Conservation (phyloP, 2,329 filamentous ascomycete species). For the Fusarium proliferatum region DNA sequence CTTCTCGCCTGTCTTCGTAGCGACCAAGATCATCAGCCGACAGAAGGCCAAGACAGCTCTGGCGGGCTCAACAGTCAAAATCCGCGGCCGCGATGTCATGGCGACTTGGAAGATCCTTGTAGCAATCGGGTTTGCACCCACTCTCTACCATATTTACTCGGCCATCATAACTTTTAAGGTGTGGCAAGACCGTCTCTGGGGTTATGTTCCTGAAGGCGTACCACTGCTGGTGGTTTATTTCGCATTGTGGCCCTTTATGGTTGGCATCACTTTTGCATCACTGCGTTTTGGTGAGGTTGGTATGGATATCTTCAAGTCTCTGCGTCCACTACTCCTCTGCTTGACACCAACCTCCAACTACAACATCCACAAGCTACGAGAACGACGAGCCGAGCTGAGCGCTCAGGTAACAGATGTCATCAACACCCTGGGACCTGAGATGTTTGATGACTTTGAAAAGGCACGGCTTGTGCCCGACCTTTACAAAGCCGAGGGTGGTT, state of each 20-base stretch:
- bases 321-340: slow-evolving; percentile 86
- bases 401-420: slow-evolving; percentile 89
- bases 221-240: slow-evolving; percentile 82
- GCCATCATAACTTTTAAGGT: slow-evolving; percentile 79
- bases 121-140: slow-evolving; percentile 83
- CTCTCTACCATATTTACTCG: slow-evolving; percentile 86
- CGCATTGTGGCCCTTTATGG: slow-evolving; percentile 82
- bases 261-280: slow-evolving; percentile 89
- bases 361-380: slow-evolving; percentile 81
- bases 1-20: slow-evolving; percentile 89
- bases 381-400: slow-evolving; percentile 78
- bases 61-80: slow-evolving; percentile 87
- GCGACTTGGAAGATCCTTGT: slow-evolving; percentile 94
- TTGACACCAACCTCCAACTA: slow-evolving; percentile 87
- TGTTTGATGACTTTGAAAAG: slow-evolving; percentile 95
- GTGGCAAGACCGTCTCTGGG: slow-evolving; percentile 83
- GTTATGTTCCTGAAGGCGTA: slow-evolving; percentile 82
- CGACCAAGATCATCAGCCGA: slow-evolving; percentile 83
- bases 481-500: slow-evolving; percentile 51
- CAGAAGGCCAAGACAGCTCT: slow-evolving; percentile 86
- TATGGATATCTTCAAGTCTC: slow-evolving; percentile 97
- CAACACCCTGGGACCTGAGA: slow-evolving; percentile 93
- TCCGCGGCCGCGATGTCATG: slow-evolving; percentile 89
- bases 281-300: slow-evolving; percentile 97
- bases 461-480: slow-evolving; percentile 74